These are phyloP conservation scores for Gossypium thurberi DNA, from an alignment of 345 rosid species.

Conservation along the genomic window DNA sequence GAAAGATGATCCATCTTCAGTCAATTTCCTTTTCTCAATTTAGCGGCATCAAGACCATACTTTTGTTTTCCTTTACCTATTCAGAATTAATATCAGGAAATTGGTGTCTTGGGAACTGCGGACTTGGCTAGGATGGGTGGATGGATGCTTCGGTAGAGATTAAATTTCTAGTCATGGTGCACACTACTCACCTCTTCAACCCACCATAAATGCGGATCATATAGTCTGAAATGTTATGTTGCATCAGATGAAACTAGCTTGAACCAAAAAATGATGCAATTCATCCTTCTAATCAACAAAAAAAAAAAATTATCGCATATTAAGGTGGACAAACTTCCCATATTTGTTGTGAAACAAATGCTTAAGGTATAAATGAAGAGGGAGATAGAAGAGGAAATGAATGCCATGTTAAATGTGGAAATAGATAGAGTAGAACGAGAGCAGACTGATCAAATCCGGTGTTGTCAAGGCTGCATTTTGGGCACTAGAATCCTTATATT, in stretches of 20 bases:
- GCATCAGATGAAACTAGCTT: neutral
- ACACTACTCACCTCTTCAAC: neutral
- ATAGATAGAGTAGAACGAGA: neutral
- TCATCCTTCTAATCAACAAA: neutral
- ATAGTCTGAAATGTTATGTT: neutral
- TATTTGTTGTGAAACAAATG: neutral
- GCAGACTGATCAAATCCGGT: too few species aligned
- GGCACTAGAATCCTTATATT: too few species aligned
- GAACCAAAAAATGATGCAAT: neutral
- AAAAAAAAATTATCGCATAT: neutral
- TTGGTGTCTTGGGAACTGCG: neutral
- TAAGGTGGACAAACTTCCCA: neutral
- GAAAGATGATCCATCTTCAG: neutral
- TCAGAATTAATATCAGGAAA: neutral
- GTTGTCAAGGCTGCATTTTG: too few species aligned
- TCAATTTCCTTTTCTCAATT: neutral
- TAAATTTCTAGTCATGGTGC: neutral
- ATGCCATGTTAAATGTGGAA: neutral
- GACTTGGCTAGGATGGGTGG: neutral
- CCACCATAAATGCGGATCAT: neutral
- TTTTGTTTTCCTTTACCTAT: neutral
- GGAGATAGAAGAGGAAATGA: neutral
- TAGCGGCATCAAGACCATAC: neutral
- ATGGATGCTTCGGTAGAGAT: neutral
- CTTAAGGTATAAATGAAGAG: neutral